Percentiles rank a stretch among this genome's conserved stretches.
Conservation (phyloP, 73 alveolate genomes). For the Tetrahymena borealis region DNA sequence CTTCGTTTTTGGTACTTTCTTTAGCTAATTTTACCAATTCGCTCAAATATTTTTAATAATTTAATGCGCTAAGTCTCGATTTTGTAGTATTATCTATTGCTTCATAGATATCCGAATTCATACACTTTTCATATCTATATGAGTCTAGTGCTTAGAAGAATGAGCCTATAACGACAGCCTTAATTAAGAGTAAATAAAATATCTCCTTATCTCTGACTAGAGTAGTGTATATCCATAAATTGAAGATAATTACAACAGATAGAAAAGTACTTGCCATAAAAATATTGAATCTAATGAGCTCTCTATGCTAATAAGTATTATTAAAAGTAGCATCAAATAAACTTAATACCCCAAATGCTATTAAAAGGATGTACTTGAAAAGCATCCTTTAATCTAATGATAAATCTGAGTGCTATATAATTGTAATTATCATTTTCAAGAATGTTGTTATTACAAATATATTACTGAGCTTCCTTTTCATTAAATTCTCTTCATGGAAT, state of each 20-base stretch:
- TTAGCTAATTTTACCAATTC: background rate
- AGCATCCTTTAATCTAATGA: background rate
- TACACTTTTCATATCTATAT: background rate
- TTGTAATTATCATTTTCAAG: background rate
- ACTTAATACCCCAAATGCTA: background rate
- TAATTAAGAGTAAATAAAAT: background rate
- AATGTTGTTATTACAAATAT: background rate
- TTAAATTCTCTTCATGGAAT: background rate
- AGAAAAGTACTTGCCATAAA: background rate
- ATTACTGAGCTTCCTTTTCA: background rate
- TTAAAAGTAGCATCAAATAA: background rate
- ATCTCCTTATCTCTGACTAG: background rate
- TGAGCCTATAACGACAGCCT: background rate
- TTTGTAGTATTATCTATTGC: background rate
- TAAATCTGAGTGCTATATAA: background rate
- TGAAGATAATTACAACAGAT: background rate
- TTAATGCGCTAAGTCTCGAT: background rate
- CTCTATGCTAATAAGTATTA: background rate
- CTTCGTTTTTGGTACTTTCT: background rate
- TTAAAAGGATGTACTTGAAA: background rate
- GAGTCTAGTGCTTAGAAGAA: background rate
- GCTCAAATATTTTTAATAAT: background rate
- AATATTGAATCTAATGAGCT: background rate
- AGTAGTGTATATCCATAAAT: background rate
- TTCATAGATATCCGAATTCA: background rate